Evolutionary conservation across 2,329 filamentous ascomycete genomes (phyloP), one percentile per base, ranked within the genome.

Genomic region (Neurospora sp.): DNA sequence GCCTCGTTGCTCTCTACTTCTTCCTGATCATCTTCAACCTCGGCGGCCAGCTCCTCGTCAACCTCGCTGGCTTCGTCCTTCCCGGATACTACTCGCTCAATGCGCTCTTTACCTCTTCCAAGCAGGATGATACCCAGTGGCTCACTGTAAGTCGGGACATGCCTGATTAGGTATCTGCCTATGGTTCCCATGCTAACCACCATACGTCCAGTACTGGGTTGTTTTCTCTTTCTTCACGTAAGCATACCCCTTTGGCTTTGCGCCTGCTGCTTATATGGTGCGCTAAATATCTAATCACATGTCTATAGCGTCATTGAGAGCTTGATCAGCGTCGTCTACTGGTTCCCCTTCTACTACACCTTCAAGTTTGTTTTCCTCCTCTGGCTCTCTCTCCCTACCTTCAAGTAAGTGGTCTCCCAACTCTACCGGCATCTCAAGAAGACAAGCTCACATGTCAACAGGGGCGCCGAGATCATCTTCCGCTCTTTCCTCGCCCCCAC

Each of bases 341-440:
- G 92, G 92, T 93, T 96, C 86, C 91, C 96, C 79, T 99, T 99
- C 86, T 99, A 99, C 91, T 99, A 93, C 84, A 95, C 94, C 80
- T 98, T 99, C 91, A 99, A 99, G 89, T 97, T 99, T 80, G 85
- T 96, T 79, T 91, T 98, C 81, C 87, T 98, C 78, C 90, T 99
- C 81, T 99, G 96, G 96, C 93, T 99, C 84, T 90, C 95, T 77
- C 93, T 99, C 78, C 96, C 96, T 81, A 88, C 92, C 82, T 97
- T 96, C 86, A 86, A 86, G 95, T 97, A 90, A 80, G 91, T 84
- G 62, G n/a, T 46, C 70, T 69, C 67, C 11, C 19, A 58, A 9
- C 10, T 5, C 13, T 43, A 6, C 23, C 2, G 38, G 23, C 70
- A 69, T 74, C 70, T 74, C 38, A 68, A 69, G 75, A 71, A 74